A percentile compares a stretch with the other conserved stretches of the same genome.
phyloP scores from a whole-genome alignment of 164 flowering plant species.

The Vitis labrusca region DNA sequence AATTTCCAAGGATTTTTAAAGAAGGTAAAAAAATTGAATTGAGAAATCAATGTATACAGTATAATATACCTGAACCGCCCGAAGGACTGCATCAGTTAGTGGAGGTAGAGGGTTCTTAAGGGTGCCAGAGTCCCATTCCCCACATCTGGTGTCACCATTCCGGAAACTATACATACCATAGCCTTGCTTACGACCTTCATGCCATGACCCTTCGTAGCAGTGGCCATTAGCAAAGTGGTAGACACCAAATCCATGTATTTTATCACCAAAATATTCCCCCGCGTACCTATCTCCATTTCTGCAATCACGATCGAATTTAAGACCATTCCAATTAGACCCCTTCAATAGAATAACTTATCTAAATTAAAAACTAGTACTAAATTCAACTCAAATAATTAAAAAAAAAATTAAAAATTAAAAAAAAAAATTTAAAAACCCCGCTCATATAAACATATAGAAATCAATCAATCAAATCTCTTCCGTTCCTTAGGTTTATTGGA shows the following conservation, averaged over 20 bases:
- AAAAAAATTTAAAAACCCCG: neutral
- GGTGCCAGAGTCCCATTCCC: constrained; percentile 81
- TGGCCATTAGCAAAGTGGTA: constrained; percentile 96
- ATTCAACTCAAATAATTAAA: neutral
- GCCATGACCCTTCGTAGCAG: constrained; percentile 96
- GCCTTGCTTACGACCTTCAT: constrained; percentile 95
- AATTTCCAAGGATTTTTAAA: too few species aligned
- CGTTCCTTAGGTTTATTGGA: neutral
- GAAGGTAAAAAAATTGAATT: too few species aligned
- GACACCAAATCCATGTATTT: constrained; percentile 93
- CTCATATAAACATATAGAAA: neutral
- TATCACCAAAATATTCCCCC: constrained; percentile 97
- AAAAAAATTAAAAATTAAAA: neutral
- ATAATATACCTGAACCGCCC: constrained; percentile 73
- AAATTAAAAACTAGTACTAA: neutral
- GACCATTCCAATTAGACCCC: neutral
- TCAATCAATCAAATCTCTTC: neutral
- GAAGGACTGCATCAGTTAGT: constrained; percentile 53
- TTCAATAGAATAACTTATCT: neutral
- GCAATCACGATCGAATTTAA: constrained; percentile 3
- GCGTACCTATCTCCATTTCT: constrained; percentile 96
- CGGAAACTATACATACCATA: constrained; percentile 88
- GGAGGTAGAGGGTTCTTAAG: constrained; percentile 56
- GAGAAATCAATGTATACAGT: neutral
- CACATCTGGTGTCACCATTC: constrained; percentile 69